Base-by-base conservation (phyloP, 768 basidiomycete genomes). In the Agrocybe pediades region DNA sequence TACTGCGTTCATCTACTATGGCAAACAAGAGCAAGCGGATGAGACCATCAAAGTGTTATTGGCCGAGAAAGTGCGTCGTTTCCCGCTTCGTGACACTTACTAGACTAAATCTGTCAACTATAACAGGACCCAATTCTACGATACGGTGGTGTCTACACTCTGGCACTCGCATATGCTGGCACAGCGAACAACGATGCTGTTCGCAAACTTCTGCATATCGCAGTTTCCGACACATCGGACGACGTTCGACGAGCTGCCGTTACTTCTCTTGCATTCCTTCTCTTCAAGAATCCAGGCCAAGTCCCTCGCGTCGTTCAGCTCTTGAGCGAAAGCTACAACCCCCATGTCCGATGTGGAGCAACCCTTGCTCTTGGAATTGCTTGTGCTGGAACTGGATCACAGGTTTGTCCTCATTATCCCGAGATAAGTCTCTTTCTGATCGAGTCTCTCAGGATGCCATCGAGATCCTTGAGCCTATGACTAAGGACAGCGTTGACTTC, bases 231-330 rank as follows among this genome's bases (percentile, higher is more conserved):
- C 68, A 97, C 95, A 5, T 96, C 92, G 13, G 95, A 98, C 63
- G 97, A 98, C 68, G 97, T 99, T 19, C 85, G 97, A 57, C 81
- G 97, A 54, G 96, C 97, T 6, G 97, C 97, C 30, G 97, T 99
- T 42, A 98, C 94, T 11, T 87, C 92, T 11, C 81, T 99, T 39
- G 94, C 97, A 0, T 98, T 99, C 77, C 77, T 99, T 52, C 82
- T 99, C 24, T 99, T 96, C 83, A 94, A 98, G 74, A 97, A 91
- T 68, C 95, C 97, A 11, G 82, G 84, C 11, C 95, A 98, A 75
- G 95, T 99, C 2, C 97, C 97, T 17, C 81, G 97, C 41, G 92
- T 98, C 54, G 97, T 99, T 6, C 97, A 99, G 68, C 82, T 99
- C 15, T 76, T 99, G 47, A 94, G 92, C 59, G 97, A 99, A 76